Evolutionary conservation across 2,329 filamentous ascomycete genomes (phyloP), one percentile per base, ranked within the genome.

Genomic region (Stachybotrys chartarum): DNA sequence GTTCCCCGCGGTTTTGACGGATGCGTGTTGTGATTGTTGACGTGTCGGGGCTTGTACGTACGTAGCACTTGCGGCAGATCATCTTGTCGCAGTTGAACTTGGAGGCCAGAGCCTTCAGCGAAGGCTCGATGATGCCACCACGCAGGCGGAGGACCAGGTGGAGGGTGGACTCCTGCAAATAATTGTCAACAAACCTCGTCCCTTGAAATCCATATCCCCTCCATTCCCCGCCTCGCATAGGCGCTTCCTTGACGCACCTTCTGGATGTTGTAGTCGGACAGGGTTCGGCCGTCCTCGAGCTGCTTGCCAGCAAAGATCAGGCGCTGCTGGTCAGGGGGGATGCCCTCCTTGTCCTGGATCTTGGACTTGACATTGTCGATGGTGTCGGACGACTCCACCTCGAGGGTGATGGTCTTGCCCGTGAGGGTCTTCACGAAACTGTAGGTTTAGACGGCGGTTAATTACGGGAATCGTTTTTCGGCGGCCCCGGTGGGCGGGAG

Each of bases 61-160:
- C 91, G 81, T 97, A 97, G 89, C 94, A 99, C 90, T 99, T 97
- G 85, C 94, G 93, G 91, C 94, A 97, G 81, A 97, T 96, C 88
- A 93, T 93, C 88, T 97, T 97, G 68, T 97, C 94, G 89, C 93
- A 97, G 88, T 99, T 97, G 87, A 95, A 97, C 86, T 97, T 97
- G 83, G 88, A 92, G 74, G 93, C 93, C 64, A 97, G 87, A 68
- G 91, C 93, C 88, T 97, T 97, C 72, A 97, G 87, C 71, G 92
- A 97, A 70, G 94, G 94, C 86, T 97, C 93, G 72, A 96, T 97
- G 83, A 97, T 93, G 84, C 93, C 93, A 84, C 93, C 93, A 84
- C 93, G 92, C 70, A 97, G 92, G 83, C 93, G 92, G 79, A 97
- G 92, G 75, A 97, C 93, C 73, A 97, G 80, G 82, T 97, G 93